A percentile compares a stretch with the other conserved stretches of the same genome.
phyloP scores from a whole-genome alignment of 208 protist species.

The Leishmania martiniquensis region DNA sequence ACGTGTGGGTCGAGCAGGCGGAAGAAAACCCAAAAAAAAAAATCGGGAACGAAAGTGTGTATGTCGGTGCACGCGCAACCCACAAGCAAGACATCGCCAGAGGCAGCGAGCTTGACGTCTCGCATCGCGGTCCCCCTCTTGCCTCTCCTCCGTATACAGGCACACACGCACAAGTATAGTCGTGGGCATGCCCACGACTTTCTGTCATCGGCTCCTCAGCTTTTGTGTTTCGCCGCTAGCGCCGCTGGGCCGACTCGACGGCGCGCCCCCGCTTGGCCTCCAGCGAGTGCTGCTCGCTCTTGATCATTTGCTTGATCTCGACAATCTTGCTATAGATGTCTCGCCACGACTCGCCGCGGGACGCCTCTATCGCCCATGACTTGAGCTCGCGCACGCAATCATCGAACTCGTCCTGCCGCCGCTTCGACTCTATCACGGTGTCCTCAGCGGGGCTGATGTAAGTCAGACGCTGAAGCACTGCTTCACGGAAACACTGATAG shows the following conservation, averaged over 20 bases:
- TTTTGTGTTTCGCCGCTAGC: background rate
- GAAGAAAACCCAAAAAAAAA: background rate
- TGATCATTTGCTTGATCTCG: slow-evolving; percentile 70
- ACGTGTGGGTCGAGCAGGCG: background rate
- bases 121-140: background rate
- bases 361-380: slow-evolving; percentile 63
- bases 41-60: background rate
- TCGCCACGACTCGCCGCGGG: slow-evolving; percentile 76
- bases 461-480: slow-evolving; percentile 77
- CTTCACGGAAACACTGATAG: slow-evolving; percentile 74
- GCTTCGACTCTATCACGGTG: slow-evolving; percentile 61
- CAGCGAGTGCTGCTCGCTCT: slow-evolving; percentile 53
- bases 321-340: slow-evolving; percentile 78
- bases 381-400: slow-evolving; percentile 73
- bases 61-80: background rate
- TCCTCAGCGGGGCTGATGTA: slow-evolving; percentile 62
- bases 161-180: background rate
- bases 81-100: background rate
- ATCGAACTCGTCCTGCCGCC: slow-evolving; percentile 80
- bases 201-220: background rate
- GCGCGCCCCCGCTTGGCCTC: slow-evolving; percentile 30
- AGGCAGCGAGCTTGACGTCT: background rate
- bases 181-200: background rate
- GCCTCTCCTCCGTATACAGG: background rate
- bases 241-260: slow-evolving; percentile 5